These are phyloP conservation scores for Xylaria sp. DNA, from an alignment of 2,329 filamentous ascomycete species.

Conservation along the genomic window DNA sequence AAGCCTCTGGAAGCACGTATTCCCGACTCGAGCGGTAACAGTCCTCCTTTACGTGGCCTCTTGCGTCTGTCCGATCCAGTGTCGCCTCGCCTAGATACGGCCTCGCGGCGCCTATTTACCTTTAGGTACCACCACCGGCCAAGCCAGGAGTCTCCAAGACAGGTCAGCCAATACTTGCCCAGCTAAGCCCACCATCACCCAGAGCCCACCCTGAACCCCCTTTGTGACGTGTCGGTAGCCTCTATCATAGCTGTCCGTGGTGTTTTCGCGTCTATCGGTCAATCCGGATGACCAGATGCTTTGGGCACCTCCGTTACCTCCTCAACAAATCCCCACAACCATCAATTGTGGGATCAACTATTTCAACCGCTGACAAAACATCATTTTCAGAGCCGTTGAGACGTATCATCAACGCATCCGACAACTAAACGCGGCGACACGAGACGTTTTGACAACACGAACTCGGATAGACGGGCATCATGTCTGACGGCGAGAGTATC, in stretches of 20 bases:
- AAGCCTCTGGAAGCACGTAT: constrained; percentile 6
- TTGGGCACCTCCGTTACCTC: constrained; percentile 14
- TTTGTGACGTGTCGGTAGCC: constrained; percentile 37
- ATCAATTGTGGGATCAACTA: constrained; percentile 13
- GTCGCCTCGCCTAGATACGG: neutral
- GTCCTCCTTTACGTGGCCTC: constrained; percentile 9
- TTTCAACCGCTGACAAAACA: constrained; percentile 20
- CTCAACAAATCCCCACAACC: constrained; percentile 7
- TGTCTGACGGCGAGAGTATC: constrained; percentile 53
- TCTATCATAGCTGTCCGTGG: constrained; percentile 28
- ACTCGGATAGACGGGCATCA: constrained; percentile 30
- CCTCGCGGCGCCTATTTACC: neutral
- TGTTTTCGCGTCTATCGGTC: constrained; percentile 24
- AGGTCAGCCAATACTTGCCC: constrained; percentile 32
- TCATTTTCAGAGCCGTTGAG: constrained; percentile 13
- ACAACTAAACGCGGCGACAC: constrained; percentile 4
- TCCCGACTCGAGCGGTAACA: constrained; percentile 9
- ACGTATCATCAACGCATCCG: constrained; percentile 17
- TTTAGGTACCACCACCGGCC: neutral
- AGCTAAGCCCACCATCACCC: constrained; percentile 26
- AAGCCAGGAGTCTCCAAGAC: constrained; percentile 26
- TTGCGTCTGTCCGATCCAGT: constrained; percentile 10
- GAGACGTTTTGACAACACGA: constrained; percentile 8
- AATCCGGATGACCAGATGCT: constrained; percentile 27
- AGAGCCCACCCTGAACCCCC: constrained; percentile 31